These are phyloP conservation scores for Dovyalis caffra DNA, from an alignment of 345 rosid species.

Conservation along the genomic window DNA sequence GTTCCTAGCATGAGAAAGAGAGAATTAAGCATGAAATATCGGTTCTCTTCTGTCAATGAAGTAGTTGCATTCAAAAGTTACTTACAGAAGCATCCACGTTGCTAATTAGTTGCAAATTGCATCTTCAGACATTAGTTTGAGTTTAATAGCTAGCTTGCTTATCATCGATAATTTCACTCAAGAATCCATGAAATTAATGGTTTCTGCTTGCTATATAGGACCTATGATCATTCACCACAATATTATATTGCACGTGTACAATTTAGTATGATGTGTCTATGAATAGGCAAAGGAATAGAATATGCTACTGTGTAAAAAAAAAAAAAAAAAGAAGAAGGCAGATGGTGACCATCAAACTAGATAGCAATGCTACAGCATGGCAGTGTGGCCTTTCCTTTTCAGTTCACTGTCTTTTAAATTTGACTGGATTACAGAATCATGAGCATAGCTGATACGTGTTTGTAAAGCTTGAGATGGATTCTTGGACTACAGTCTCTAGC, in stretches of 20 bases:
- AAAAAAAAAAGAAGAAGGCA: conserved; percentile 20
- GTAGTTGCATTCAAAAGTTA: too few species aligned
- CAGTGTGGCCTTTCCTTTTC: conserved; percentile 15
- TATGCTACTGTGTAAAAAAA: conserved; percentile 15
- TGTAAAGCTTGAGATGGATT: conserved; percentile 26
- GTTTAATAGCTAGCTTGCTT: too few species aligned
- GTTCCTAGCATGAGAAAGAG: too few species aligned
- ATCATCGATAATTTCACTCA: too few species aligned
- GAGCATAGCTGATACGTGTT: conserved; percentile 7
- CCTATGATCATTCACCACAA: neutral
- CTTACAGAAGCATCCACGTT: too few species aligned
- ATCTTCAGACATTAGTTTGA: too few species aligned
- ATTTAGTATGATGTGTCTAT: too few species aligned
- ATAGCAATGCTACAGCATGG: neutral
- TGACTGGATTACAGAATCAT: conserved; percentile 8
- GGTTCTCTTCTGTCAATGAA: too few species aligned
- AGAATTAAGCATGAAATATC: too few species aligned
- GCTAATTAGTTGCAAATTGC: too few species aligned
- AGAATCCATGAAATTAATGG: too few species aligned
- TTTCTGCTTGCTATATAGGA: too few species aligned
- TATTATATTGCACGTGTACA: neutral
- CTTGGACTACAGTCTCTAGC: conserved; percentile 11
- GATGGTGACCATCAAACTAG: conserved; percentile 27
- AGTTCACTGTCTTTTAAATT: conserved; percentile 20
- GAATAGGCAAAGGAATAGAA: conserved; percentile 20